A percentile compares a stretch with the other conserved stretches of the same genome.
Conservation (phyloP, 352 stramenopile genomes). For the Hyaloperonospora brassicae region DNA sequence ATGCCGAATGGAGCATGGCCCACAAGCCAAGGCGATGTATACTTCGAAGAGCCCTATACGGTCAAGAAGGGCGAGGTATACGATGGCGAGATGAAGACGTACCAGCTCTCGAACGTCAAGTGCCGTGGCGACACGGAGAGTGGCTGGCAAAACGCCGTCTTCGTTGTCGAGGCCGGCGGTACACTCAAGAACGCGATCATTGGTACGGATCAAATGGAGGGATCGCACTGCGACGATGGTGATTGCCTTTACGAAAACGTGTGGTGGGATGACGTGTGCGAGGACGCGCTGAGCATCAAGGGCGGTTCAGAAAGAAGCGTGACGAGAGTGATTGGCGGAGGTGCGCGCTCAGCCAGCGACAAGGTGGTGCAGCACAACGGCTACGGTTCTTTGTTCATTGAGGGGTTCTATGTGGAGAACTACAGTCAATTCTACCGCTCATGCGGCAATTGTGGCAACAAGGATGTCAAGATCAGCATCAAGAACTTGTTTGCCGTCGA, state of each 20-base stretch:
- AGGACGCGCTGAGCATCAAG: slow-evolving; percentile 37
- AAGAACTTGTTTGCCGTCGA: slow-evolving; percentile 26
- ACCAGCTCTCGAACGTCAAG: slow-evolving; percentile 27
- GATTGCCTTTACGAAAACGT: slow-evolving; percentile 21
- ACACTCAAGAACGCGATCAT: slow-evolving; percentile 57
- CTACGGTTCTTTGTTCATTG: slow-evolving; percentile 18
- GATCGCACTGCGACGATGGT: slow-evolving; percentile 16
- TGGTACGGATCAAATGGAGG: slow-evolving; percentile 20
- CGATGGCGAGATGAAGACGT: slow-evolving; percentile 39
- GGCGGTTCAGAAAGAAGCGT: slow-evolving; percentile 27
- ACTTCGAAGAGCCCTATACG: slow-evolving; percentile 21
- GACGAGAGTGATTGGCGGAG: slow-evolving; percentile 28
- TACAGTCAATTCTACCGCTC: slow-evolving; percentile 20
- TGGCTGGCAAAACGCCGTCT: slow-evolving; percentile 23
- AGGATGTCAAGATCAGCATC: slow-evolving; percentile 30
- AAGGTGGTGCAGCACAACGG: slow-evolving; percentile 47
- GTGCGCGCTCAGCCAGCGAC: slow-evolving; percentile 39
- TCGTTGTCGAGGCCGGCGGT: slow-evolving; percentile 33
- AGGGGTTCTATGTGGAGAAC: slow-evolving; percentile 18
- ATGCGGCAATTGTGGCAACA: slow-evolving; percentile 25
- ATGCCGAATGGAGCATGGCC: slow-evolving; percentile 30
- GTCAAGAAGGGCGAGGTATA: slow-evolving; percentile 33
- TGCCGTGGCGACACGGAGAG: slow-evolving; percentile 33
- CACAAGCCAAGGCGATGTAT: slow-evolving; percentile 20
- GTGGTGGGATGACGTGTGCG: slow-evolving; percentile 25